phyloP scores from a whole-genome alignment of 768 basidiomycete species.

The Lactifluus hygrophoroides region DNA sequence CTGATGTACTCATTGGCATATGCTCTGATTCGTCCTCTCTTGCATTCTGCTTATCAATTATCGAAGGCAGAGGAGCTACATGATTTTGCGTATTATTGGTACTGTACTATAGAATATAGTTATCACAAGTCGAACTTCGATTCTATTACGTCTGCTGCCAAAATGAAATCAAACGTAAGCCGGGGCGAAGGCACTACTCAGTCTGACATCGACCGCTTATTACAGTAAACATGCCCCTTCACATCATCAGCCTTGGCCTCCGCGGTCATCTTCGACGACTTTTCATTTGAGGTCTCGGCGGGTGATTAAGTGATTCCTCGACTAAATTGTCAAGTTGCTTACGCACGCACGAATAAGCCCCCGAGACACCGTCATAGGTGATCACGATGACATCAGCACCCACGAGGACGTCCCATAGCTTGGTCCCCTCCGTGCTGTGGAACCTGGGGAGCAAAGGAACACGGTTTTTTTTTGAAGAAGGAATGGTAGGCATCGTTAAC shows the following conservation, averaged over 20 bases:
- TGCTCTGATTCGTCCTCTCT: no score
- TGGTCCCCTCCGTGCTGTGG: conserved; percentile 75
- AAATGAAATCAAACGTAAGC: no score
- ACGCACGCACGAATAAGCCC: conserved; percentile 43
- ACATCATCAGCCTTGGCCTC: conserved; percentile 35
- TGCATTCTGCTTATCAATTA: no score
- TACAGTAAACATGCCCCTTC: conserved; percentile 40
- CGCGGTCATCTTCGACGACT: not conserved
- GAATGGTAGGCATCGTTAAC: conserved; percentile 78
- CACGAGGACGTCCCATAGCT: conserved; percentile 72
- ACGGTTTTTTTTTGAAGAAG: conserved; percentile 69
- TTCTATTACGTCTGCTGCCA: no score
- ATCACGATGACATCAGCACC: conserved; percentile 47
- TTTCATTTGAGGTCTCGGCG: not conserved
- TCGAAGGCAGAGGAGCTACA: no score
- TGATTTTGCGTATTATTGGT: no score
- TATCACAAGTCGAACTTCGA: no score
- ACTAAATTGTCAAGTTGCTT: conserved; percentile 38
- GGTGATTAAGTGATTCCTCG: conserved; percentile 7
- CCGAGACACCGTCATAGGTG: conserved; percentile 39
- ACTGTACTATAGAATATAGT: no score
- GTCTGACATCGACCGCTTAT: conserved; percentile 32
- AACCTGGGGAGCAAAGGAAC: conserved; percentile 74
- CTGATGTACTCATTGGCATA: not conserved
- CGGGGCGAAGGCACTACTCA: no score